Percentiles rank a stretch among this genome's conserved stretches.
Conservation (phyloP, 2,329 filamentous ascomycete genomes). For the Capronia americana region DNA sequence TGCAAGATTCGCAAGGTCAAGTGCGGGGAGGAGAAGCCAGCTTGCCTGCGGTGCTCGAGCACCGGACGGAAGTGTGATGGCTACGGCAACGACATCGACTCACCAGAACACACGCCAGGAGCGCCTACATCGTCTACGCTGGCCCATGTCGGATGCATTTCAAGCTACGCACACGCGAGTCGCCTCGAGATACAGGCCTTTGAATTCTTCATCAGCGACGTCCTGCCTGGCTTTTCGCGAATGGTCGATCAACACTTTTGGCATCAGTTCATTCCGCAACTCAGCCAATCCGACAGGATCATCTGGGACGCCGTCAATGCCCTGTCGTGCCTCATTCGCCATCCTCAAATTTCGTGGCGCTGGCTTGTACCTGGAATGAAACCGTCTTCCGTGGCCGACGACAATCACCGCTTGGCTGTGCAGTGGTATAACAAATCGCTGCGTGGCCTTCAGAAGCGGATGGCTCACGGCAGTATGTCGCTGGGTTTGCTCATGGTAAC, state of each 20-base stretch:
- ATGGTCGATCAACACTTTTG: constrained; percentile 26
- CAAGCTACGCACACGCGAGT: constrained; percentile 10
- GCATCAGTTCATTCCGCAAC: constrained; percentile 23
- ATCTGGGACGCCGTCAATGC: constrained; percentile 29
- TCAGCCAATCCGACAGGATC: constrained; percentile 17
- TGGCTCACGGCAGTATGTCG: constrained; percentile 11
- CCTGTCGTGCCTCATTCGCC: constrained; percentile 23
- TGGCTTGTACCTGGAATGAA: not conserved
- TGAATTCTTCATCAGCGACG: constrained; percentile 27
- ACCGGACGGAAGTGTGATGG: constrained; percentile 38
- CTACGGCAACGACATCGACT: constrained; percentile 6
- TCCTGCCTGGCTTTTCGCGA: constrained; percentile 25
- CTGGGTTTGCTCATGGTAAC: constrained; percentile 18
- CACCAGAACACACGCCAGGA: not conserved
- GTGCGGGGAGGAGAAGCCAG: constrained; percentile 38
- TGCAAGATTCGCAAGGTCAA: constrained; percentile 33
- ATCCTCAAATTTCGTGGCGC: constrained; percentile 16
- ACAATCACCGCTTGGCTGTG: constrained; percentile 24
- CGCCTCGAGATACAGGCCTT: constrained; percentile 23
- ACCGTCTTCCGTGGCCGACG: not conserved
- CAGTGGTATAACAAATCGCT: constrained; percentile 26
- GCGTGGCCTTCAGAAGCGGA: constrained; percentile 9
- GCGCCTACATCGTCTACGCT: not conserved
- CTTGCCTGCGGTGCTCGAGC: constrained; percentile 36
- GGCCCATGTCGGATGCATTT: not conserved